These are phyloP conservation scores for Kwoniella sp. DNA, from an alignment of 768 basidiomycete species.

Conservation along the genomic window DNA sequence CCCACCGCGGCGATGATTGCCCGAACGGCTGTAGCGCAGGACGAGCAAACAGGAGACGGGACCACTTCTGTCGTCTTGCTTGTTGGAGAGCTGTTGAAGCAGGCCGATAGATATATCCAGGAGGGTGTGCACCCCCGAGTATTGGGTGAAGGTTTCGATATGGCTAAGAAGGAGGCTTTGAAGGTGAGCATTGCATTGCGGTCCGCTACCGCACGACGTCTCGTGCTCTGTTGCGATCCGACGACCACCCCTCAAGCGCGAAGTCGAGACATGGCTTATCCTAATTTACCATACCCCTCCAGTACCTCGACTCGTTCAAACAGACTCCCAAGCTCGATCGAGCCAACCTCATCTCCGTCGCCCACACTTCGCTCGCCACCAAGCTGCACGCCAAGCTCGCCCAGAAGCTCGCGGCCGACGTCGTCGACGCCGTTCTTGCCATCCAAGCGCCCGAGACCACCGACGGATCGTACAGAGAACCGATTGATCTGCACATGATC, in stretches of 20 bases:
- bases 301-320: constrained; percentile 95
- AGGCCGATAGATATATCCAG: constrained; percentile 95
- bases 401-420: constrained; percentile 82
- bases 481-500: constrained; percentile 98
- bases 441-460: constrained; percentile 66
- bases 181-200: constrained; percentile 61
- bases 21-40: constrained; percentile 95
- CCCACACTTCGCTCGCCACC: constrained; percentile 91
- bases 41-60: constrained; percentile 97
- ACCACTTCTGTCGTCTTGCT: constrained; percentile 95
- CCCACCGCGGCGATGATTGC: constrained; percentile 99
- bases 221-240: neutral
- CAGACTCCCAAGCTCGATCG: constrained; percentile 70
- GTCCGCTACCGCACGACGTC: constrained; percentile 47
- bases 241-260: neutral
- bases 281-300: constrained; percentile 5
- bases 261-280: neutral
- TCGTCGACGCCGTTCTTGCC: constrained; percentile 91
- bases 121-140: constrained; percentile 98
- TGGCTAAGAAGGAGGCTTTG: constrained; percentile 94
- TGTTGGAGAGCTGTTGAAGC: constrained; percentile 93
- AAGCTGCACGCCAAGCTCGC: constrained; percentile 83
- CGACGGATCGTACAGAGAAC: constrained; percentile 69
- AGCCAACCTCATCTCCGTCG: constrained; percentile 87
- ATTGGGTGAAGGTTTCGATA: constrained; percentile 90